Percentiles rank a stretch among this genome's conserved stretches.
Evolutionary conservation across 2,329 filamentous ascomycete species (phyloP).

Genomic region (Cylindrodendrum hubeiense): DNA sequence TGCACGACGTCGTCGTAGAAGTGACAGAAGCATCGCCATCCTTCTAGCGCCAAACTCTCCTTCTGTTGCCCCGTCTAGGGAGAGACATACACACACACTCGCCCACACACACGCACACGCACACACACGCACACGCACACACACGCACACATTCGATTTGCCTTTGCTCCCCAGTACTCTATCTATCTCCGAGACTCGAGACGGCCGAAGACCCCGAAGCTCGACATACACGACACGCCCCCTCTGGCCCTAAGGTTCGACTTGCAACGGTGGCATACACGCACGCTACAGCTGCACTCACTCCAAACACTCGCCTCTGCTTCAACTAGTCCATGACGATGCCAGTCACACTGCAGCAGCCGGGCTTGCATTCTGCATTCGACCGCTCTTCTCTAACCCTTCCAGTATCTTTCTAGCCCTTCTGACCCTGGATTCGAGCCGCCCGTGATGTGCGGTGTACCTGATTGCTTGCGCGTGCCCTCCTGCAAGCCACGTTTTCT

Average conservation of each 20-base stretch:
- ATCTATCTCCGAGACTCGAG: no score
- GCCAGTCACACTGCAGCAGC: background rate
- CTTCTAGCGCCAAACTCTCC: conserved; percentile 44
- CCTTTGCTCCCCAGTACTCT: no score
- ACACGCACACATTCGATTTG: no score
- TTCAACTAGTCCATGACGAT: background rate
- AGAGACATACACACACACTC: background rate
- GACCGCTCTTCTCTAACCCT: conserved; percentile 12
- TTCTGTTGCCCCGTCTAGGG: background rate
- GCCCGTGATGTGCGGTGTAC: conserved; percentile 8
- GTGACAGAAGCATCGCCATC: conserved; percentile 21
- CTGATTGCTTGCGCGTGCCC: conserved; percentile 7
- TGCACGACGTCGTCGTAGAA: conserved; percentile 18
- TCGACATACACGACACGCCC: background rate
- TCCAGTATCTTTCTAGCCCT: conserved; percentile 24
- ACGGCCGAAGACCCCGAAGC: no score
- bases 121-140: no score
- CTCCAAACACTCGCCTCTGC: no score
- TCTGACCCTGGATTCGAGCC: background rate
- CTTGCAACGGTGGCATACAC: background rate
- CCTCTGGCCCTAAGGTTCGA: background rate
- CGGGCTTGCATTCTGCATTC: conserved; percentile 9
- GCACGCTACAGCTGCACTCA: background rate
- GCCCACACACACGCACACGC: background rate
- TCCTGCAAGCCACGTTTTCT: conserved; percentile 13